Conservation (phyloP, 2,329 filamentous ascomycete genomes). For the Fusarium siculi region DNA sequence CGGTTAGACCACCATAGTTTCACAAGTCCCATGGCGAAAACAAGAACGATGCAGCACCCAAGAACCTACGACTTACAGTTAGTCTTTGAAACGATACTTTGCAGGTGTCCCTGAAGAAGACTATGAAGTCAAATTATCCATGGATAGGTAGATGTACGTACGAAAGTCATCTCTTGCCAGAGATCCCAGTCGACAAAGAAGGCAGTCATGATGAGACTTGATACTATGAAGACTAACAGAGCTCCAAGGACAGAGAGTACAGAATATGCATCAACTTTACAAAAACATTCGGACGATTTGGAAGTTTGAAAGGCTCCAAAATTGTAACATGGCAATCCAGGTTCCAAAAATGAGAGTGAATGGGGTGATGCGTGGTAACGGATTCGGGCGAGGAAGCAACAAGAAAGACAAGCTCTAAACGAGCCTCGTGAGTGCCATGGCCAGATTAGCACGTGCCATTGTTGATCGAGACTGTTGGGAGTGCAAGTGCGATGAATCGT, state of each 20-base stretch:
- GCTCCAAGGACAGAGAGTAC: background rate
- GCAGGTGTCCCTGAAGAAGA: background rate
- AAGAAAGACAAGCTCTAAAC: background rate
- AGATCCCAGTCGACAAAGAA: slow-evolving; percentile 79
- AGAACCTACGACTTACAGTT: slow-evolving; percentile 67
- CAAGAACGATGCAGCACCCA: slow-evolving; percentile 74
- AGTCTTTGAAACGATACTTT: background rate
- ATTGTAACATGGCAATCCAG: slow-evolving; percentile 27
- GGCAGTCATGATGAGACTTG: slow-evolving; percentile 44
- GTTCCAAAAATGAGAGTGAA: slow-evolving; percentile 33
- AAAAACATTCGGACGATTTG: slow-evolving; percentile 7
- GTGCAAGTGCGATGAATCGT: slow-evolving; percentile 1
- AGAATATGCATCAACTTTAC: slow-evolving; percentile 16
- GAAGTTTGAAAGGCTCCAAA: slow-evolving; percentile 30
- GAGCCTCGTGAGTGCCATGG: background rate
- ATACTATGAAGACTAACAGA: slow-evolving; percentile 1
- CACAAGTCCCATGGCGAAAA: slow-evolving; percentile 73
- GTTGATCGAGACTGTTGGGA: background rate
- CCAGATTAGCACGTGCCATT: slow-evolving; percentile 3
- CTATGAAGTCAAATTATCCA: background rate
- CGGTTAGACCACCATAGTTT: slow-evolving; percentile 74
- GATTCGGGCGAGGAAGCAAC: background rate
- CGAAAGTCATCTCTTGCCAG: slow-evolving; percentile 92
- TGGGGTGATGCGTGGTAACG: slow-evolving; percentile 4
- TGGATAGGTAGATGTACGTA: slow-evolving; percentile 60